Percentiles rank a stretch among this genome's conserved stretches.
Conservation (phyloP, 768 basidiomycete species). For the Suillus lakei region DNA sequence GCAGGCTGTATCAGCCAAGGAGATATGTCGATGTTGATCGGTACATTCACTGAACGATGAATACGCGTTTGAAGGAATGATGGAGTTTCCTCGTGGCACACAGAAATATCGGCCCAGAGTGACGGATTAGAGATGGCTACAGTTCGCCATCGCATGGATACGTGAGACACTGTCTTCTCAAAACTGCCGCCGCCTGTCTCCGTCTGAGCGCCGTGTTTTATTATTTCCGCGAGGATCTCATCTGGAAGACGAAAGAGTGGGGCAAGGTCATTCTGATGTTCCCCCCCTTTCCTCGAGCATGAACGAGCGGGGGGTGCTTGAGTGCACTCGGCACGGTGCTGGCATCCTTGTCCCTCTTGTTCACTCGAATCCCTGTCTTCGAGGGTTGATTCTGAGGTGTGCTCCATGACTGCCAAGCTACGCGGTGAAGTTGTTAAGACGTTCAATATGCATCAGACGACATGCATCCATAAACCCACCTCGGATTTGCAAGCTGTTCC, state of each 20-base stretch:
- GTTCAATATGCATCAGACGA: not conserved
- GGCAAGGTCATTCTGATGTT: not conserved
- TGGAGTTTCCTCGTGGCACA: not conserved
- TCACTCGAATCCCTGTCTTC: not conserved
- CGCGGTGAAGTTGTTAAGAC: not conserved
- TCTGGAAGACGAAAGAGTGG: slow-evolving; percentile 4
- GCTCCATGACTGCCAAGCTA: not conserved
- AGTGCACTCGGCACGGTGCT: not conserved
- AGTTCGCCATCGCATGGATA: not conserved
- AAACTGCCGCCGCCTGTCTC: not conserved
- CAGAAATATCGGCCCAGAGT: not conserved
- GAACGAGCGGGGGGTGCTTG: not conserved
- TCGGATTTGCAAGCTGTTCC: not conserved
- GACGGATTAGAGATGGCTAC: slow-evolving; percentile 1
- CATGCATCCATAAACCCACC: not conserved
- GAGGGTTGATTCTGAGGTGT: not conserved
- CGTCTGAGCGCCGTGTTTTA: not conserved
- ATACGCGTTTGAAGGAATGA: not conserved
- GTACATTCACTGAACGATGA: not conserved
- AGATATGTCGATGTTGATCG: not conserved
- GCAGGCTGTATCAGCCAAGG: not conserved
- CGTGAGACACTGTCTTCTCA: not conserved
- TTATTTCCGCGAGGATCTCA: not conserved
- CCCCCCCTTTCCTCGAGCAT: not conserved
- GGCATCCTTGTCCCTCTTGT: not conserved